A percentile compares a stretch with the other conserved stretches of the same genome.
Evolutionary conservation across 1,284 basidiomycete genomes (phyloP).

Genomic region (Coniferiporia sulphurascens): DNA sequence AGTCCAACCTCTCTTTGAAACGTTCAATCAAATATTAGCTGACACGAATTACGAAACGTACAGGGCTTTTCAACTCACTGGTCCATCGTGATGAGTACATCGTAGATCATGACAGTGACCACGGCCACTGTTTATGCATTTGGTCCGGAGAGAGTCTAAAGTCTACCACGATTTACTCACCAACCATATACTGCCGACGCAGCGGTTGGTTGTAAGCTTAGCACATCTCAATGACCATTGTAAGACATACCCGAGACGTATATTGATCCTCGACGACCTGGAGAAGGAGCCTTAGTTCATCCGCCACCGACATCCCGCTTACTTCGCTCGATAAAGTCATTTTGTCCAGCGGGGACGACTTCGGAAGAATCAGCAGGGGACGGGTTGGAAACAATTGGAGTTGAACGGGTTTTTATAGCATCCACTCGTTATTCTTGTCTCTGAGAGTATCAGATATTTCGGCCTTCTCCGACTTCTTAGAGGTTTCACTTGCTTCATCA

Average conservation of each 20-base stretch:
- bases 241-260: background rate
- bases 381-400: too few relatives aligned
- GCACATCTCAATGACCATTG: background rate
- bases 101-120: constrained; percentile 11
- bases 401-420: too few relatives aligned
- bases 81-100: constrained; percentile 3
- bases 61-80: background rate
- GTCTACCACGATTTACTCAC: background rate
- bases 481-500: too few relatives aligned
- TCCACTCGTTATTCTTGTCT: too few relatives aligned
- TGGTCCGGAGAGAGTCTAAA: background rate
- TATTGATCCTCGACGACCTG: too few relatives aligned
- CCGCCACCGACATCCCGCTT: background rate
- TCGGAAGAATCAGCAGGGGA: too few relatives aligned
- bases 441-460: too few relatives aligned
- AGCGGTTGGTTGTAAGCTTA: background rate
- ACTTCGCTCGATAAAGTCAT: background rate
- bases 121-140: background rate
- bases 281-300: background rate
- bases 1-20: constrained; percentile 7
- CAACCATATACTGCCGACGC: background rate
- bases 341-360: too few relatives aligned
- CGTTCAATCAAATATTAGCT: too few relatives aligned
- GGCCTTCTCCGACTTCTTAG: too few relatives aligned
- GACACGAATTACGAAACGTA: background rate